These are phyloP conservation scores for Phialemonium atrogriseum DNA, from an alignment of 2,329 filamentous ascomycete species.

Conservation along the genomic window DNA sequence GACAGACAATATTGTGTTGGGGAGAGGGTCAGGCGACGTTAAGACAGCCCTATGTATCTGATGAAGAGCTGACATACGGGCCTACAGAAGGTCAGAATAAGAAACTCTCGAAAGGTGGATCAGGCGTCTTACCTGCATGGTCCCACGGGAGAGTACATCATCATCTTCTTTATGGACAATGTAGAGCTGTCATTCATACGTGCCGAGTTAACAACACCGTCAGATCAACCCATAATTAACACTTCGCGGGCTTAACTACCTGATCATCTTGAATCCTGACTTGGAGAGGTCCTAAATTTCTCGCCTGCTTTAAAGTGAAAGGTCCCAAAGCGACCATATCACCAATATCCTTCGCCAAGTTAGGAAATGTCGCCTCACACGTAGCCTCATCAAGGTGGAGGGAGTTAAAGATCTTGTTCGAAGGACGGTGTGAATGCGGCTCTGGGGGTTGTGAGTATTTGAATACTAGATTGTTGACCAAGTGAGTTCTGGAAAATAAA, in stretches of 20 bases:
- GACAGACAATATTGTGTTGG: constrained; percentile 39
- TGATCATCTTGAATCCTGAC: constrained; percentile 26
- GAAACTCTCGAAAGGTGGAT: too few species aligned
- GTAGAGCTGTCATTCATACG: too few species aligned
- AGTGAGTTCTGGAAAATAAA: too few species aligned
- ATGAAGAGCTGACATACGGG: constrained; percentile 5
- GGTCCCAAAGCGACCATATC: constrained; percentile 24
- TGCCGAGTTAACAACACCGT: too few species aligned
- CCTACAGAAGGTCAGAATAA: too few species aligned
- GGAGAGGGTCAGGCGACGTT: constrained; percentile 20
- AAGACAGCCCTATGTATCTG: constrained; percentile 7
- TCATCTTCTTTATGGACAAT: constrained; percentile 33
- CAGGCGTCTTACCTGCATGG: constrained; percentile 31
- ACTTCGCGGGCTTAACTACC: too few species aligned
- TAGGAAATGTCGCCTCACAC: constrained; percentile 28
- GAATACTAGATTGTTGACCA: too few species aligned
- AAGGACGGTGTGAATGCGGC: too few species aligned
- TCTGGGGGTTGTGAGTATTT: too few species aligned
- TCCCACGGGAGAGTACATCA: constrained; percentile 31
- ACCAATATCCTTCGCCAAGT: constrained; percentile 29
- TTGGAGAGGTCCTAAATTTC: constrained; percentile 23
- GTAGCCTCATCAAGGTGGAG: constrained; percentile 32
- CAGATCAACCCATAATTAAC: too few species aligned
- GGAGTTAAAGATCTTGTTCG: too few species aligned
- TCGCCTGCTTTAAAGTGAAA: constrained; percentile 22